Base-by-base conservation (phyloP, 768 basidiomycete genomes). In the Suillus hirtellus region DNA sequence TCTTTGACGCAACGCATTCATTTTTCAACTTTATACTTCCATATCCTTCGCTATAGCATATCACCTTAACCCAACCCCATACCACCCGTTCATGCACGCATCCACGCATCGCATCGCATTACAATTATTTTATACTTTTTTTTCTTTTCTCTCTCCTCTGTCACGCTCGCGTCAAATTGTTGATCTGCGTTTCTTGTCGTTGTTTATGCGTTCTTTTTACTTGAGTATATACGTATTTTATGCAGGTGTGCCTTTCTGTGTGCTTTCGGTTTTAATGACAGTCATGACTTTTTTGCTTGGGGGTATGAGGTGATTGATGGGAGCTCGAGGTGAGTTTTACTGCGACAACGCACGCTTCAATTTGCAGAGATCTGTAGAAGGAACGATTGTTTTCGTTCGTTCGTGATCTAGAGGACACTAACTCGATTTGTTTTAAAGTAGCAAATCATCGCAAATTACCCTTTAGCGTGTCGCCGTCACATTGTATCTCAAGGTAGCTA, bases 181-280 rank as follows among this genome's bases (percentile, higher is more conserved):
- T 7, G 52, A 34, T n/a, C 34, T 34, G 19, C 6, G 11, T 35
- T 53, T 53, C 63, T 66, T 70, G 37, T 50, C 24, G 43, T 70
- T 67, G 64, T 67, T 72, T 71, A 75, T 69, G 68, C 72, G 73
- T 49, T 65, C 65, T 60, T 68, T 62, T 59, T 62, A 64, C 71
- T 56, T 38, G 8, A 55, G 55, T 56, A 40, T 56, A 24, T 56
- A 58, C 68, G 62, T 63, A 65, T 62, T 62, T 62, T 62, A 42
- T 60, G 59, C 62, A 38, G 21, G 59, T 34, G 66, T 66, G 67
- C 71, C 67, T 65, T 65, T 31, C 56, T 42, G 42, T 58, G 24
- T 24, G 40, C 38, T 42, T 10, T 42, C 38, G 17, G 40, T 58
- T 27, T 11, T 58, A 58, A 58, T 58, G 56, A 58, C 56, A 58